Percentiles rank a stretch among this genome's conserved stretches.
phyloP scores from a whole-genome alignment of 768 basidiomycete genomes.

The Lentinula sp. region DNA sequence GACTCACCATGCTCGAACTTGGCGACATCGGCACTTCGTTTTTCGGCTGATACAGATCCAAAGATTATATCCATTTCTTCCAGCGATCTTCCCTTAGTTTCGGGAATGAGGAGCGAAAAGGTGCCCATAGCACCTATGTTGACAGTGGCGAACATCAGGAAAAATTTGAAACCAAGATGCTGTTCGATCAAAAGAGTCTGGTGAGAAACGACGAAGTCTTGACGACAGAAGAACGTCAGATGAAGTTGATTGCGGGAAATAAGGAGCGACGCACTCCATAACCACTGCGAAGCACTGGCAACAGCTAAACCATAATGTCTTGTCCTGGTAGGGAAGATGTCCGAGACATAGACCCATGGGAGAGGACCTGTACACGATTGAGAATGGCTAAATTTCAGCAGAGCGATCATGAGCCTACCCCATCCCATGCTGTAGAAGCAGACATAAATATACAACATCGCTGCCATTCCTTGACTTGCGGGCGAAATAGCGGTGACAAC shows the following conservation, averaged over 20 bases:
- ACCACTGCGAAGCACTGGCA: slow-evolving; percentile 75
- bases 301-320: slow-evolving; percentile 74
- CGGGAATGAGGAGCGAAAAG: slow-evolving; percentile 37
- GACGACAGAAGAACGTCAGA: slow-evolving; percentile 9
- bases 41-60: slow-evolving; percentile 35
- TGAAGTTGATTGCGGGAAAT: too few relatives aligned
- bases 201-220: slow-evolving; percentile 47
- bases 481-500: slow-evolving; percentile 15
- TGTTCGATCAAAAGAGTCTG: slow-evolving; percentile 42
- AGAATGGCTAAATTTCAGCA: not conserved
- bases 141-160: slow-evolving; percentile 49
- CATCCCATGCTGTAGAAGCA: slow-evolving; percentile 62
- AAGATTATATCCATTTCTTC: slow-evolving; percentile 27
- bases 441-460: slow-evolving; percentile 58
- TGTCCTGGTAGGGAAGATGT: slow-evolving; percentile 84
- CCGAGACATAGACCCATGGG: slow-evolving; percentile 65
- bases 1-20: slow-evolving; percentile 24
- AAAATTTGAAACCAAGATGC: slow-evolving; percentile 45
- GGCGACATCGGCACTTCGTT: slow-evolving; percentile 35
- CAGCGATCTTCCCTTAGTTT: slow-evolving; percentile 35
- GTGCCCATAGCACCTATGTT: slow-evolving; percentile 45
- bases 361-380: slow-evolving; percentile 27
- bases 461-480: slow-evolving; percentile 56
- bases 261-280: slow-evolving; percentile 39
- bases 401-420: slow-evolving; percentile 22